Evolutionary conservation across 2,329 filamentous ascomycete species (phyloP).

Genomic region (Massarina eburnea): DNA sequence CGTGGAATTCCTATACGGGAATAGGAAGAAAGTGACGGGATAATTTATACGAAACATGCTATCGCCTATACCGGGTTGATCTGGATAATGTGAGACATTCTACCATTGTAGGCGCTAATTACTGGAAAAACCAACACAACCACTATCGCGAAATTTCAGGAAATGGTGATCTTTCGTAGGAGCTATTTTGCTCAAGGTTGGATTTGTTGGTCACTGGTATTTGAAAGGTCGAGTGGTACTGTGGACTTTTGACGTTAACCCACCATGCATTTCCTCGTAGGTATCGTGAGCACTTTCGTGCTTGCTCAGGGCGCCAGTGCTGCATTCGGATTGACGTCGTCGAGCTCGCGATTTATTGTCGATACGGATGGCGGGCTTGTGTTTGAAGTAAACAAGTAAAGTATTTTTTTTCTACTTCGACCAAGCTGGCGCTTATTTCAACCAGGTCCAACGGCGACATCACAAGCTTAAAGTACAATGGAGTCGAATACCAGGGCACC

Average conservation of each 20-base stretch:
- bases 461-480: slow-evolving; percentile 23
- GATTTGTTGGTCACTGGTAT: neutral
- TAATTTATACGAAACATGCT: no score
- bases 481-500: slow-evolving; percentile 24
- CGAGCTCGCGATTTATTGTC: slow-evolving; percentile 18
- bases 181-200: neutral
- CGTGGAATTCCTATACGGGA: no score
- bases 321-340: slow-evolving; percentile 21
- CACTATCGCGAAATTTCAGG: neutral
- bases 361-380: slow-evolving; percentile 23
- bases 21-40: no score
- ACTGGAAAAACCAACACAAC: neutral
- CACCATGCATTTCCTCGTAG: slow-evolving; percentile 7
- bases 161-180: neutral
- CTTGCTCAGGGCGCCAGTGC: slow-evolving; percentile 12
- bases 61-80: neutral
- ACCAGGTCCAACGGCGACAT: slow-evolving; percentile 24
- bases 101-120: neutral
- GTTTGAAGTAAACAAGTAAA: slow-evolving; percentile 21
- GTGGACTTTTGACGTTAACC: neutral
- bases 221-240: neutral
- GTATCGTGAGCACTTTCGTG: slow-evolving; percentile 5
- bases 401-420: no score
- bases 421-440: neutral
- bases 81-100: neutral